Conservation (phyloP, 371 early-diverging fungal species). For the Catenaria anguillulae region DNA sequence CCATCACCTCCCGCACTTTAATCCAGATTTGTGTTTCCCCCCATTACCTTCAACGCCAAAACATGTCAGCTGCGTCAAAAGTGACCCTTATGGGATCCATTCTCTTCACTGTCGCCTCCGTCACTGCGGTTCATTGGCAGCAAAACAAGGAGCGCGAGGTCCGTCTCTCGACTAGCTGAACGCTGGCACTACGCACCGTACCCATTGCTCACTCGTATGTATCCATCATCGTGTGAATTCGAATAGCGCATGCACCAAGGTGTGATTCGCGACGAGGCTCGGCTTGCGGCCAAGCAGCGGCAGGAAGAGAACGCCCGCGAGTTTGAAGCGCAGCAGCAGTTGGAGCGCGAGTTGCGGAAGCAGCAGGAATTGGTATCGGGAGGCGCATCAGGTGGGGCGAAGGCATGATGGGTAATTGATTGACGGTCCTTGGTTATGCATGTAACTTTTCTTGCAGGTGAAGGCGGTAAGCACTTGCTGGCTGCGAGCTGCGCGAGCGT, state of each 20-base stretch:
- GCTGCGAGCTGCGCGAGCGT: too few relatives aligned
- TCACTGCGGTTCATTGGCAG: constrained; percentile 2
- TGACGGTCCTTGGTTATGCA: too few relatives aligned
- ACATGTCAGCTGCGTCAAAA: constrained; percentile 5
- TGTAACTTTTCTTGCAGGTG: too few relatives aligned
- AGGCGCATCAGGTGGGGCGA: neutral
- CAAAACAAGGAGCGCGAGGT: constrained; percentile 8
- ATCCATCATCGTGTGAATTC: neutral
- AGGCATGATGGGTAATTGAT: too few relatives aligned
- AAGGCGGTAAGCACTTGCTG: too few relatives aligned
- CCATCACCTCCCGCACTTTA: too few relatives aligned
- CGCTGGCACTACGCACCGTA: neutral
- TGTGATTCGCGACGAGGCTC: constrained; percentile 4
- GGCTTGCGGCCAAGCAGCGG: constrained; percentile 3
- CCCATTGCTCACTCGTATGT: neutral
- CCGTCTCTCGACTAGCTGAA: neutral
- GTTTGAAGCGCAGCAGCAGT: neutral
- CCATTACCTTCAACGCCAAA: too few relatives aligned
- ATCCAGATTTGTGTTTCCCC: too few relatives aligned
- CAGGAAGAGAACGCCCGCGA: neutral
- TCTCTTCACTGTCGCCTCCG: constrained; percentile 1
- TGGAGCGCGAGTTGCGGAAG: constrained; percentile 3
- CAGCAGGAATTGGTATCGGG: neutral
- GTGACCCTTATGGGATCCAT: neutral
- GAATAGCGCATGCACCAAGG: constrained; percentile 3